phyloP scores from a whole-genome alignment of 2,329 filamentous ascomycete species.

The Phoma herbarum region DNA sequence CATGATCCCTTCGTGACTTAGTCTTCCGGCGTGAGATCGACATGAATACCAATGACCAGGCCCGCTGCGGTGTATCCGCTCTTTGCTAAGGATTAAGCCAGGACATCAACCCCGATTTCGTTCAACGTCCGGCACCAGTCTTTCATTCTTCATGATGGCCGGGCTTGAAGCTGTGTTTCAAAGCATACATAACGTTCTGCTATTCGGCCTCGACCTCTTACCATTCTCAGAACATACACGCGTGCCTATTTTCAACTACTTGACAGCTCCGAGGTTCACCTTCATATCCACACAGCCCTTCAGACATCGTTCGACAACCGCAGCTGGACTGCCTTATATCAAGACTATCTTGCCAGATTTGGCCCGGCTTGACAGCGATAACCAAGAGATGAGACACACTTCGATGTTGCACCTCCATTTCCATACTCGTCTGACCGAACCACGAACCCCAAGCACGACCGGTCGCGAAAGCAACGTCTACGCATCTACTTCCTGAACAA shows the following conservation, averaged over 20 bases:
- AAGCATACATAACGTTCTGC: conserved; percentile 9
- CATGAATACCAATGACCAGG: conserved; percentile 8
- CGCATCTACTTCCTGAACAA: neutral
- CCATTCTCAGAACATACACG: conserved; percentile 9
- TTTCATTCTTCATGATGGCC: conserved; percentile 4
- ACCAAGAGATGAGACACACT: conserved; percentile 15
- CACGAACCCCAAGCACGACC: conserved; percentile 29
- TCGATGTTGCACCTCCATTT: conserved; percentile 4
- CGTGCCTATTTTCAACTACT: conserved; percentile 12
- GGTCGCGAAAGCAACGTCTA: conserved; percentile 7
- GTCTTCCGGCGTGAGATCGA: conserved; percentile 11
- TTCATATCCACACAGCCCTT: conserved; percentile 2
- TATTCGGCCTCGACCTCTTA: conserved; percentile 8
- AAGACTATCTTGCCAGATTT: neutral
- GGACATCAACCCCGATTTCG: conserved; percentile 14
- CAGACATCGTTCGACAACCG: neutral
- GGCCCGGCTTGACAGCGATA: neutral
- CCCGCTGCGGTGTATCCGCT: conserved; percentile 14
- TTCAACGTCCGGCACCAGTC: conserved; percentile 16
- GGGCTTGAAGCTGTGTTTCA: conserved; percentile 6
- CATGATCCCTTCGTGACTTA: conserved; percentile 14
- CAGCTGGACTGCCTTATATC: neutral
- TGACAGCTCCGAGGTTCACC: conserved; percentile 8
- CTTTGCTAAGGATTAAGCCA: conserved; percentile 10
- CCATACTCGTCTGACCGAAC: conserved; percentile 11